A percentile compares a stretch with the other conserved stretches of the same genome.
Conservation (phyloP, 164 flowering plant genomes). For the Nymphaea colorata region DNA sequence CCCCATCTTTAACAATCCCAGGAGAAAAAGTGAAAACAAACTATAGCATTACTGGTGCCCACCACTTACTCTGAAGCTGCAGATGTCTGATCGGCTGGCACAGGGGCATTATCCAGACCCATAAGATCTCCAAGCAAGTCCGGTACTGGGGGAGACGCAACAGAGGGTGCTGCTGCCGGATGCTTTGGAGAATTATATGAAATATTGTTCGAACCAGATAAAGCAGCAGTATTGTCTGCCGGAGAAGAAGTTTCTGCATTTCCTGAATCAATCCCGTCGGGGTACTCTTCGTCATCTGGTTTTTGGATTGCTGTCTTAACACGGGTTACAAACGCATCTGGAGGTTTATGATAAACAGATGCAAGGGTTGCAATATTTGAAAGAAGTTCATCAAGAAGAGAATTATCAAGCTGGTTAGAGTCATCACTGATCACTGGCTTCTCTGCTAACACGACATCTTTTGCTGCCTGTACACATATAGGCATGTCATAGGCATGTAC, state of each 20-base stretch:
- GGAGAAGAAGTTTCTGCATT: slow-evolving; percentile 63
- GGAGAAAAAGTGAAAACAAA: background rate
- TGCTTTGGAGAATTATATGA: slow-evolving; percentile 37
- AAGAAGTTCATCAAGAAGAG: slow-evolving; percentile 96
- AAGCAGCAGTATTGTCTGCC: slow-evolving; percentile 43
- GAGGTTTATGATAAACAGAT: slow-evolving; percentile 98
- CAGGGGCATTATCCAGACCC: slow-evolving; percentile 79
- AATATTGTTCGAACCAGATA: slow-evolving; percentile 31
- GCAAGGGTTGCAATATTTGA: slow-evolving; percentile 92
- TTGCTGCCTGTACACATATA: slow-evolving; percentile 62
- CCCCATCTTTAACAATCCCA: too few relatives aligned
- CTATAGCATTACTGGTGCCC: background rate
- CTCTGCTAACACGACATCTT: slow-evolving; percentile 98
- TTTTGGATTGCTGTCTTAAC: slow-evolving; percentile 61
- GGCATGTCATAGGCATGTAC: background rate
- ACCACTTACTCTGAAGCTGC: slow-evolving; percentile 52
- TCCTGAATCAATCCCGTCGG: slow-evolving; percentile 71
- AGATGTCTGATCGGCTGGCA: slow-evolving; percentile 68
- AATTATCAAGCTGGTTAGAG: slow-evolving; percentile 84
- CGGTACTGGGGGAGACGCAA: slow-evolving; percentile 57
- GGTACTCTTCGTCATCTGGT: slow-evolving; percentile 90
- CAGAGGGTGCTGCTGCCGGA: slow-evolving; percentile 24
- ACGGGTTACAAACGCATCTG: slow-evolving; percentile 92
- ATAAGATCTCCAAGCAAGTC: slow-evolving; percentile 93
- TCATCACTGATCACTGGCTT: slow-evolving; percentile 98